phyloP scores from a whole-genome alignment of 2,329 filamentous ascomycete species.

The Leptosphaerulina australis region DNA sequence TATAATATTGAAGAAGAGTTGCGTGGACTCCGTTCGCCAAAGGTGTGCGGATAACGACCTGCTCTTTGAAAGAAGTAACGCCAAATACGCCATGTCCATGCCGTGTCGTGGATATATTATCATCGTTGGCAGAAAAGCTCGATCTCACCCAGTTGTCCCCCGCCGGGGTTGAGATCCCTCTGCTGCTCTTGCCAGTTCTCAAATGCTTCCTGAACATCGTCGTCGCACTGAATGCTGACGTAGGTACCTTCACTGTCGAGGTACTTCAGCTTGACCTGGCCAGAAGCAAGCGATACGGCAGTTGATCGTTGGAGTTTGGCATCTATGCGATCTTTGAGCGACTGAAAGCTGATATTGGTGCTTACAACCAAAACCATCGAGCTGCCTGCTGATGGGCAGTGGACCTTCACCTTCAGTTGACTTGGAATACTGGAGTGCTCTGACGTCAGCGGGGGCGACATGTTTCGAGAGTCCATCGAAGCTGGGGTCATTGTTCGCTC shows the following conservation, averaged over 20 bases:
- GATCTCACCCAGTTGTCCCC: constrained; percentile 82
- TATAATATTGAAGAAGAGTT: constrained; percentile 17
- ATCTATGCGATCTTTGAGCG: constrained; percentile 92
- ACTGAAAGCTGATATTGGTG: constrained; percentile 93
- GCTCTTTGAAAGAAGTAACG: constrained; percentile 5
- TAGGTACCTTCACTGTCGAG: constrained; percentile 85
- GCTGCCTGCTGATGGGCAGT: constrained; percentile 76
- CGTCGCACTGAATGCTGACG: constrained; percentile 91
- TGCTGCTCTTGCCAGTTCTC: constrained; percentile 88
- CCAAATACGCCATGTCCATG: constrained; percentile 15
- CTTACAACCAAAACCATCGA: constrained; percentile 96
- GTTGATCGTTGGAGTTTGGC: constrained; percentile 90
- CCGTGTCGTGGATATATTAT: constrained; percentile 27
- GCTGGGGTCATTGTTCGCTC: constrained; percentile 48
- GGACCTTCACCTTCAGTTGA: constrained; percentile 94
- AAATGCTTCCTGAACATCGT: constrained; percentile 95
- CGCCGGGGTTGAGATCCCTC: constrained; percentile 62
- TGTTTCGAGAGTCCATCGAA: constrained; percentile 48
- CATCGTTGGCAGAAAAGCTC: constrained; percentile 59
- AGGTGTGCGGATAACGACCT: constrained; percentile 5
- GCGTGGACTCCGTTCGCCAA: constrained; percentile 11
- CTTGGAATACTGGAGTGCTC: constrained; percentile 58
- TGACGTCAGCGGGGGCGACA: constrained; percentile 48
- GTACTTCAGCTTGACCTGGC: constrained; percentile 86
- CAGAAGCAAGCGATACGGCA: constrained; percentile 79